Evolutionary conservation across 1,284 basidiomycete species (phyloP).

Genomic region (Mycena sp.): DNA sequence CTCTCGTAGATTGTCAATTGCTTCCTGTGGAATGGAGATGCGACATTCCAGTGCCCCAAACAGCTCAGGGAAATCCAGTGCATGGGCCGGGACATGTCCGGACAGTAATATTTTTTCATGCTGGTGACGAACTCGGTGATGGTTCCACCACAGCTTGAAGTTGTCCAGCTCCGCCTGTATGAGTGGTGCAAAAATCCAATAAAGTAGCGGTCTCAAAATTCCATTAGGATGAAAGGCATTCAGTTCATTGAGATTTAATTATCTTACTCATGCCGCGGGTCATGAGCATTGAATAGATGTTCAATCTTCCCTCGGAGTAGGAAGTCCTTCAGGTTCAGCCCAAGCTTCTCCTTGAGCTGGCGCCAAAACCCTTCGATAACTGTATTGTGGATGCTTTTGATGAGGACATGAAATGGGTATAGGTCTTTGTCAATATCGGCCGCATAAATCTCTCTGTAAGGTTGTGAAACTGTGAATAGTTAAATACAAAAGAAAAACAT

Average conservation of each 20-base stretch:
- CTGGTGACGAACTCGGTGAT: constrained; percentile 13
- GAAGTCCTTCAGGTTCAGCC: constrained; percentile 29
- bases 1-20: not conserved
- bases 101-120: constrained; percentile 20
- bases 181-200: constrained; percentile 10
- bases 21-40: constrained; percentile 4
- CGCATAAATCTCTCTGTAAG: not conserved
- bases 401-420: constrained; percentile 1
- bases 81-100: constrained; percentile 11
- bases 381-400: constrained; percentile 43
- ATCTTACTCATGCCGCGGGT: constrained; percentile 28
- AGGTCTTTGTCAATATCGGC: too few relatives aligned
- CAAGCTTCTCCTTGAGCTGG: constrained; percentile 35
- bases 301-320: constrained; percentile 30
- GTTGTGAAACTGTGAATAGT: not conserved
- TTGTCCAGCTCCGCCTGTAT: not conserved
- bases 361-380: constrained; percentile 42
- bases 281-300: constrained; percentile 28
- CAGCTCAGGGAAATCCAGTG: constrained; percentile 7
- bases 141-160: constrained; percentile 12
- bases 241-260: too few relatives aligned
- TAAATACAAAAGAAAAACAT: not conserved
- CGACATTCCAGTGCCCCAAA: constrained; percentile 13
- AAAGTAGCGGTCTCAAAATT: not conserved
- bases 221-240: too few relatives aligned